Base-by-base conservation (phyloP, 306 rosid genomes). In the Fragaria nilgerrensis region DNA sequence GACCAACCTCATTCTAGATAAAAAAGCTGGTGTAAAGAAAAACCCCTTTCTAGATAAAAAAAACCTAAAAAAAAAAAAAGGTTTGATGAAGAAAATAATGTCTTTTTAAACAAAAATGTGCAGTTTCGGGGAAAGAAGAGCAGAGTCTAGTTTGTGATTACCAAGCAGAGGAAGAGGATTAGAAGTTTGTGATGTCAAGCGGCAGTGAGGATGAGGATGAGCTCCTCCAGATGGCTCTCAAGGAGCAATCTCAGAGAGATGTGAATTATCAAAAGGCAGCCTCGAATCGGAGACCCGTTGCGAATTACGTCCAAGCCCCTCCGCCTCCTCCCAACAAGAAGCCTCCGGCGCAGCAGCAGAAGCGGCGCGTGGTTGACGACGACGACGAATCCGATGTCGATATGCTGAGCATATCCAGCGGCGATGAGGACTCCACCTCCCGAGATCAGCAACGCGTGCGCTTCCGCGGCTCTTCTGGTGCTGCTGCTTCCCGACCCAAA, bases 401-500 rank as follows among this genome's bases (percentile, higher is more conserved):
- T 84, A 88, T 95, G 99, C 96, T 95, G 75, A 95, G 99, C 83
- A 95, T 95, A 65, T 95, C 99, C 16, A 95, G 99, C 68, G 99
- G 99, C 19, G 99, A 95, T 5, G 99, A 92, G 74, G 99, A 95
- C 62, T 76, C 83, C 69, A 72, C 84, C 20, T 63, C 44, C 22
- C 78, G 63, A 45, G 87, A 80, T 79, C 85, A 70, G 73, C 78
- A 48, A 48, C 80, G 77, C 1, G 79, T 56, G 27, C 68, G 59
- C 34, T 71, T 29, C 79, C 77, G 32, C 2, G 82, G 77, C 29
- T 77, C 80, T 25, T 79, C 74, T 74, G 82, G 75, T 47, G 68
- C 74, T 74, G 82, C 72, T 47, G 68, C 88, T 8, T 23, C 65
- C 43, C 16, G 43, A 63, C 43, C 68, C 20, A 63, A 63, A 7